A percentile compares a stretch with the other conserved stretches of the same genome.
These are phyloP conservation scores for Mortierella sp. DNA, from an alignment of 371 early-diverging fungal genomes.

Conservation along the genomic window DNA sequence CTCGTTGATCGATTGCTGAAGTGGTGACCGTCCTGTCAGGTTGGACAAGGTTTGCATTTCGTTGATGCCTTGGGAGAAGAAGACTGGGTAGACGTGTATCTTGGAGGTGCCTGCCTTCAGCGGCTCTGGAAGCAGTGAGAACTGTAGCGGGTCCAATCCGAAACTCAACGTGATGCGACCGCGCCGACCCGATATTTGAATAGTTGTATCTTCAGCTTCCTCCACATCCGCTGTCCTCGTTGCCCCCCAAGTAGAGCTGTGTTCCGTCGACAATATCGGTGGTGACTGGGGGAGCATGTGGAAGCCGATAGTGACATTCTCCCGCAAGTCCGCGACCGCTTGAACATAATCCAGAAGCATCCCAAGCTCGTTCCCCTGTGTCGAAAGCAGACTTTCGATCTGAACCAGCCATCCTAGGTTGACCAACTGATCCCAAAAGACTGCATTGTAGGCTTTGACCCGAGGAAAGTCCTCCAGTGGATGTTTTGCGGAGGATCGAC, in stretches of 20 bases:
- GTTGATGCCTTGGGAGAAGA: conserved; percentile 56
- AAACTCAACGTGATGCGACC: conserved; percentile 43
- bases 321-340: conserved; percentile 41
- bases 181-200: conserved; percentile 50
- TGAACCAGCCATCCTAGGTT: conserved; percentile 55
- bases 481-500: conserved; percentile 16
- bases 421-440: conserved; percentile 51
- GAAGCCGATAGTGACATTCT: conserved; percentile 37
- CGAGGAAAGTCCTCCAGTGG: conserved; percentile 29
- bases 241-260: not conserved
- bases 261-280: conserved; percentile 2
- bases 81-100: conserved; percentile 39
- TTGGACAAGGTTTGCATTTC: conserved; percentile 55
- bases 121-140: conserved; percentile 43
- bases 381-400: conserved; percentile 47
- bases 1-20: conserved; percentile 45
- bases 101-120: conserved; percentile 31
- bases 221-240: conserved; percentile 13
- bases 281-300: conserved; percentile 34
- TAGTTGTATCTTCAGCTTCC: conserved; percentile 21
- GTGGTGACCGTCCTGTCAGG: conserved; percentile 39
- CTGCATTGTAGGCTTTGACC: conserved; percentile 35
- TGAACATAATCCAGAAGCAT: conserved; percentile 54
- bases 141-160: conserved; percentile 43
- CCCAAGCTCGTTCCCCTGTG: conserved; percentile 48